Conservation (phyloP, 345 rosid species). For the Turritis glabra region DNA sequence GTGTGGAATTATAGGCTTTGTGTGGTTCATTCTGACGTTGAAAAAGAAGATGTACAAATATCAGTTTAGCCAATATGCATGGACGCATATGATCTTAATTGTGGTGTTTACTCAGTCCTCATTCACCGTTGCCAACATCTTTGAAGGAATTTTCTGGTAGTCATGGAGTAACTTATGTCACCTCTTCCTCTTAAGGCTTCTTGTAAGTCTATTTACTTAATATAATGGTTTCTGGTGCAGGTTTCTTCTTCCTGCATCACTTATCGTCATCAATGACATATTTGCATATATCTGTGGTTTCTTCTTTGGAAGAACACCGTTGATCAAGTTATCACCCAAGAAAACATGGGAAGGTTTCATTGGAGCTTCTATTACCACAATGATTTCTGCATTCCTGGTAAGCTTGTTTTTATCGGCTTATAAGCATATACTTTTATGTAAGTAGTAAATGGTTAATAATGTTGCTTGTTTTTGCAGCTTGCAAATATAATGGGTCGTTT, state of each 20-base stretch:
- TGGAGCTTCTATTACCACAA: conserved; percentile 85
- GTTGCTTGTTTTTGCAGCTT: conserved; percentile 56
- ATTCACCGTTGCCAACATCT: conserved; percentile 83
- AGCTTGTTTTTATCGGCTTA: conserved; percentile 30
- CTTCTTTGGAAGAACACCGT: conserved; percentile 92
- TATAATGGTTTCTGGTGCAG: conserved; percentile 43
- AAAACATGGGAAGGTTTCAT: conserved; percentile 99
- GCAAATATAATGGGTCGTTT: conserved; percentile 85
- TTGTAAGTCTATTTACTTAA: conserved; percentile 6
- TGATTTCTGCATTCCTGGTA: conserved; percentile 87
- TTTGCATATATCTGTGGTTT: conserved; percentile 84
- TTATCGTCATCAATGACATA: conserved; percentile 84
- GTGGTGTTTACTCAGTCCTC: conserved; percentile 87
- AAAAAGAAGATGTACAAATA: conserved; percentile 95
- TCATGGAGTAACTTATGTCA: background rate
- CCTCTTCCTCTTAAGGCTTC: too few species aligned
- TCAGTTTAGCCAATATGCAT: conserved; percentile 89
- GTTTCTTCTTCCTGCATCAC: conserved; percentile 97
- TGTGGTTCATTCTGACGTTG: conserved; percentile 80
- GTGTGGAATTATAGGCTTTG: conserved; percentile 43
- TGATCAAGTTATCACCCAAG: conserved; percentile 94
- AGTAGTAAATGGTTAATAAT: background rate
- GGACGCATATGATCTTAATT: conserved; percentile 91
- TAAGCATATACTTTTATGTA: background rate
- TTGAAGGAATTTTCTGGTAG: conserved; percentile 91